phyloP scores from a whole-genome alignment of 1,284 basidiomycete species.

The Abortiporus biennis region DNA sequence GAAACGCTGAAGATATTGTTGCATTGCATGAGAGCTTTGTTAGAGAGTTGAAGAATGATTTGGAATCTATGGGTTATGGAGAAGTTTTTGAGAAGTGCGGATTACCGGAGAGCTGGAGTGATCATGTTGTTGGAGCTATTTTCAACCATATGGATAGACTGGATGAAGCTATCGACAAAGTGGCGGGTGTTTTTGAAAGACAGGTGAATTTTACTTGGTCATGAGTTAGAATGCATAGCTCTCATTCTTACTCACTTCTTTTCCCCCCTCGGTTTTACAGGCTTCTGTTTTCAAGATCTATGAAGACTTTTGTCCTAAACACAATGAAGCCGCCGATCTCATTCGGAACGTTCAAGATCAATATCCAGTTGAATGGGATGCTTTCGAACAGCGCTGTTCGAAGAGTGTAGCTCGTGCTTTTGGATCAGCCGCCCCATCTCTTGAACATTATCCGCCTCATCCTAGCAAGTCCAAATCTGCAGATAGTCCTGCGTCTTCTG shows the following conservation, averaged over 20 bases:
- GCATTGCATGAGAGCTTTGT: conserved; percentile 71
- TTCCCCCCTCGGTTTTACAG: too few relatives aligned
- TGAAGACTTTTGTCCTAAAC: conserved; percentile 78
- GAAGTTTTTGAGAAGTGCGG: conserved; percentile 13
- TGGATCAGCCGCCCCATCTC: conserved; percentile 5
- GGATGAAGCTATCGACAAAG: conserved; percentile 20
- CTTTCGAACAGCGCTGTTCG: conserved; percentile 68
- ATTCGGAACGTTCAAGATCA: conserved; percentile 59
- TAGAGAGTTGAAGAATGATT: conserved; percentile 47
- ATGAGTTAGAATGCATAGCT: too few relatives aligned
- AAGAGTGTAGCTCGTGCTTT: conserved; percentile 17
- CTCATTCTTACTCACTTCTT: too few relatives aligned
- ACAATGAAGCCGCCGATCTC: conserved; percentile 73
- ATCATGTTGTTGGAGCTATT: too few relatives aligned
- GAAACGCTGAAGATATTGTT: conserved; percentile 74
- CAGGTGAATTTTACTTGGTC: conserved; percentile 16
- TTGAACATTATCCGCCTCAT: background rate
- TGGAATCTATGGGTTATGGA: conserved; percentile 43
- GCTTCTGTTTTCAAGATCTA: conserved; percentile 73
- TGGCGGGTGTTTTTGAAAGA: conserved; percentile 19
- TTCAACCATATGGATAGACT: conserved; percentile 9
- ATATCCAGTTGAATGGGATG: conserved; percentile 68
- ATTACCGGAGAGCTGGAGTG: too few relatives aligned
- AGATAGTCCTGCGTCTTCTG: background rate
- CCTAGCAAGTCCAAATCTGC: background rate